Base-by-base conservation (phyloP, 495 filamentous ascomycete species). In the Aspergillus bridgeri region DNA sequence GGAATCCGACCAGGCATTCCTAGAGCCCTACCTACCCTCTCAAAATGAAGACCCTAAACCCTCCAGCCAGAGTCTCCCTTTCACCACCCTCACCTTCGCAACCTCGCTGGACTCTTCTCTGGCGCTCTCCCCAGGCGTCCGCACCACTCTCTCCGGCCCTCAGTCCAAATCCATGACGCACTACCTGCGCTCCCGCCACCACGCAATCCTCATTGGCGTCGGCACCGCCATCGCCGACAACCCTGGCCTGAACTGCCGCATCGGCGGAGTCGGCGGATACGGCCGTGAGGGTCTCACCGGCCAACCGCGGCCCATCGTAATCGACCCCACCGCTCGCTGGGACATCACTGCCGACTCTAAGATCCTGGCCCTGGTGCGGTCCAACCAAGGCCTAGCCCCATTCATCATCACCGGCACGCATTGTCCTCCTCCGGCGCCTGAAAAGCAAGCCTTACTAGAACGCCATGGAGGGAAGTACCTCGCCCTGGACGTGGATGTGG, bases 161-260 rank as follows among this genome's bases (percentile, higher is more conserved):
- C 77, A 85, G 47, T 88, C 90, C 19, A 96, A 96, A 69, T 86
- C 87, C 43, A 91, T 98, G 88, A 97, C 93, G 9, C 93, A 98
- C 68, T 91, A 88, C 66, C 83, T 98, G 6, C 90, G 93, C 54
- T 84, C 84, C 7, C 81, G 79, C 6, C 92, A 98, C 69, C 84
- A 89, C 54, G 91, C 89, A 7, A 96, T 98, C 59, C 77, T 94
- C 18, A 77, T 98, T n/a, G 93, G 93, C 8, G 87, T 88, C 8
- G 87, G 88, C 3, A 98, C 93, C 6, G 91, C 90, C 22, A 69
- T 88, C 11, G 86, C 88, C 6, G 93, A 98, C 61, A 83, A 98
- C 67, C 93, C 93, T 2, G 84, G 83, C 9, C 76, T 98, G 42
- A 96, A 96, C 67, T 91, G 85, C 58, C 81, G 91, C 5, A 74